These are phyloP conservation scores for Aspergillus biplanus DNA, from an alignment of 495 filamentous ascomycete species.

Conservation along the genomic window DNA sequence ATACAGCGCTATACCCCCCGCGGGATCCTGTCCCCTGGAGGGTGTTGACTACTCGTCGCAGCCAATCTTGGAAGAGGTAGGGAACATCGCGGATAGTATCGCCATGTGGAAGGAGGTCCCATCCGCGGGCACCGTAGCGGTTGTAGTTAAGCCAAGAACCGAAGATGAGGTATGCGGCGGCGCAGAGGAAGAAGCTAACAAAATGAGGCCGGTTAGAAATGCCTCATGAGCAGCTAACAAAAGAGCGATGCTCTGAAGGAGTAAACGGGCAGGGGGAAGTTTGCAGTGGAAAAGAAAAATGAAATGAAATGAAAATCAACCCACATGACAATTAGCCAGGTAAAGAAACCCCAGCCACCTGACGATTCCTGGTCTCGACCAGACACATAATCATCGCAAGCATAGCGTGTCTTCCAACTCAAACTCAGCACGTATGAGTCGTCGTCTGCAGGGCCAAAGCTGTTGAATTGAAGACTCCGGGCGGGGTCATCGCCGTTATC, in stretches of 20 bases:
- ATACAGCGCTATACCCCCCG: constrained; percentile 95
- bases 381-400: constrained; percentile 64
- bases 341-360: constrained; percentile 87
- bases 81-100: constrained; percentile 92
- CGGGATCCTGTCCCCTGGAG: constrained; percentile 78
- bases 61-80: constrained; percentile 90
- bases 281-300: background rate
- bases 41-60: constrained; percentile 74
- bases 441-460: constrained; percentile 61
- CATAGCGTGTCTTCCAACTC: constrained; percentile 84
- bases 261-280: background rate
- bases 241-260: too few species aligned
- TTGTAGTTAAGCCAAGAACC: constrained; percentile 99
- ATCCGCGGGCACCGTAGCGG: constrained; percentile 90
- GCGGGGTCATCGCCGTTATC: constrained; percentile 40
- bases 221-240: too few species aligned
- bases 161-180: constrained; percentile 93
- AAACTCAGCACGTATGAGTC: constrained; percentile 63
- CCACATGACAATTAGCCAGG: constrained; percentile 95
- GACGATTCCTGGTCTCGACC: constrained; percentile 46
- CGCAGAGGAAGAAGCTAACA: constrained; percentile 74
- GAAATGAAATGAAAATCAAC: constrained; percentile 32
- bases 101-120: constrained; percentile 92
- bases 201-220: background rate
- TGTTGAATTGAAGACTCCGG: constrained; percentile 70